Conservation (phyloP, 768 basidiomycete genomes). For the Boletellus emodensis region DNA sequence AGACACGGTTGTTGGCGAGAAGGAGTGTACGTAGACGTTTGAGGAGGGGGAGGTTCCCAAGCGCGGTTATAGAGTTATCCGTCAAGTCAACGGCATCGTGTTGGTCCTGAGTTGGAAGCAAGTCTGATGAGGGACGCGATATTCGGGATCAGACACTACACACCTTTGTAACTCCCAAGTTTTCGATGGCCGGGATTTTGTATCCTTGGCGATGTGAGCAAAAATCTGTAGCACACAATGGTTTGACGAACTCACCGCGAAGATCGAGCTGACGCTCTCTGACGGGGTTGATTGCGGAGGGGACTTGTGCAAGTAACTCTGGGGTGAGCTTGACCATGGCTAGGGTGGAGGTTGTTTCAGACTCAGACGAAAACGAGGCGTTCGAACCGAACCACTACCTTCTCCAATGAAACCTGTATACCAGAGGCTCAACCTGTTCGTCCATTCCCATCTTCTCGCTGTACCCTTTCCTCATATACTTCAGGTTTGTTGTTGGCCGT, state of each 20-base stretch:
- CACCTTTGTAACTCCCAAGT: conserved; percentile 89
- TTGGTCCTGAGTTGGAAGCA: conserved; percentile 58
- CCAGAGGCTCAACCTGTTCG: conserved; percentile 70
- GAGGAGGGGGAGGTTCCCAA: conserved; percentile 84
- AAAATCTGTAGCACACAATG: conserved; percentile 1
- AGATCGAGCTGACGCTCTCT: conserved; percentile 92
- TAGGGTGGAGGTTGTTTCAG: conserved; percentile 29
- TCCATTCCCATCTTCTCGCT: conserved; percentile 15
- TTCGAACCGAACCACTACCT: conserved; percentile 3
- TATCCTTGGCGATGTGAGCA: conserved; percentile 53
- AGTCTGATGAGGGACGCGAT: conserved; percentile 16
- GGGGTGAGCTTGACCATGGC: conserved; percentile 87
- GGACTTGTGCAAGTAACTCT: conserved; percentile 81
- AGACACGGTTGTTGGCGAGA: conserved; percentile 87
- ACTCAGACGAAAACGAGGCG: conserved; percentile 31
- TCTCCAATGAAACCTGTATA: conserved; percentile 61
- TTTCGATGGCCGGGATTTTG: conserved; percentile 95
- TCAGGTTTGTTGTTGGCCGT: conserved; percentile 63
- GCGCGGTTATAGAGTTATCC: conserved; percentile 78
- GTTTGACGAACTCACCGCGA: conserved; percentile 53
- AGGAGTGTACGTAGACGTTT: conserved; percentile 81
- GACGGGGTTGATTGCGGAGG: conserved; percentile 73
- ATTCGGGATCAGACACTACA: conserved; percentile 27
- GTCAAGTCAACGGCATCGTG: conserved; percentile 93
- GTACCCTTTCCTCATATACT: not conserved